Base-by-base conservation (phyloP, 2,329 filamentous ascomycete genomes). In the Tolypocladium tropicale region DNA sequence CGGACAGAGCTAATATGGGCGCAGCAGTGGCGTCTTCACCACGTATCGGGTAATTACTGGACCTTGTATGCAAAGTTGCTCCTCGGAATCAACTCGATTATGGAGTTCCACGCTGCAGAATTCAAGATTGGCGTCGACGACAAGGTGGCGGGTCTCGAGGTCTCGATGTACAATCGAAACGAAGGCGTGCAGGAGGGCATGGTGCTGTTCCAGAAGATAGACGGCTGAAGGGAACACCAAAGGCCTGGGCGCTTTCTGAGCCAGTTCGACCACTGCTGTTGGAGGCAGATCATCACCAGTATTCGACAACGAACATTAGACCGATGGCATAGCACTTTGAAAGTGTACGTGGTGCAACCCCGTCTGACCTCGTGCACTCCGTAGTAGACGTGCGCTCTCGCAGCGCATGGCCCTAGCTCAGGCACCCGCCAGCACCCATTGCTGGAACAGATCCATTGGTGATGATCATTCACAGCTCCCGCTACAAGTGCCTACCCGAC, bases 1-100 rank as follows among this genome's bases (percentile, higher is more conserved):
- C 61, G 63, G 2, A 36, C 37, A 1, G 59, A 68, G 32, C 53
- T 60, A 28, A 60, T 60, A 1, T 68, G 63, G 58, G 55, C 52
- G n/a, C 60, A 58, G 16, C 57, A 56, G 3, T 37, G 63, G 36
- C 56, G 34, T 10, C 55, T 70, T 12, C 58, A 66, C 18, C 68
- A 70, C 28, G 64, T 66, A 4, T 65, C 64, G 3, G 65, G 67
- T 0, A 59, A 63, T 21, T 64, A 60, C 50, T 70, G 68, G 67
- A 57, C 64, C 4, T 28, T 63, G n/a, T 57, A 60, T 14, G 16
- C 16, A 18, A 25, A 32, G 4, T n/a, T 28, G 14, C 36, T 36
- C 23, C 23, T 12, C 37, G 37, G 32, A 39, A 56, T 16, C 39
- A 53, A 23, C 4, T 11, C 9, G 4, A n/a, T 49, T 2, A 33